These are phyloP conservation scores for Trypethelium eluteriae DNA, from an alignment of 495 filamentous ascomycete genomes.

Conservation along the genomic window DNA sequence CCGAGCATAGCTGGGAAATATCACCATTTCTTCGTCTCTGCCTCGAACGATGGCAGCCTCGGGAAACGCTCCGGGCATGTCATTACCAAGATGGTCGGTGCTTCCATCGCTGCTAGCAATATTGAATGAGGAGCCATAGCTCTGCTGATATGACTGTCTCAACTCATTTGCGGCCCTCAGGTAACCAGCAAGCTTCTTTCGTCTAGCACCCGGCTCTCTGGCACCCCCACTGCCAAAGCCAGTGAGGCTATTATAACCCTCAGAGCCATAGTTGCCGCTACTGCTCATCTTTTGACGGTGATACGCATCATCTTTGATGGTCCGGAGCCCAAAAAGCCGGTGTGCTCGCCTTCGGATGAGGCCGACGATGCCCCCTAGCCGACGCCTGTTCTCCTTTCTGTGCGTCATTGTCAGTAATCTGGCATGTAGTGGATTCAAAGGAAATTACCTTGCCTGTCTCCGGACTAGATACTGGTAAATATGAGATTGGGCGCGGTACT, in stretches of 20 bases:
- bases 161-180: slow-evolving; percentile 85
- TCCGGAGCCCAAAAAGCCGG: slow-evolving; percentile 18
- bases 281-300: slow-evolving; percentile 36
- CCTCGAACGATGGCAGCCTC: slow-evolving; percentile 69
- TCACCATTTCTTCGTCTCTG: slow-evolving; percentile 82
- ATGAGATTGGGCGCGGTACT: slow-evolving; percentile 60
- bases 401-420: slow-evolving; percentile 4
- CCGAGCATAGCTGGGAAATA: slow-evolving; percentile 88
- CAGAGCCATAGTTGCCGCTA: slow-evolving; percentile 11
- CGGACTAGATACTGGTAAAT: slow-evolving; percentile 66
- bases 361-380: slow-evolving; percentile 24
- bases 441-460: slow-evolving; percentile 41
- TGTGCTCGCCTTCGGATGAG: slow-evolving; percentile 24
- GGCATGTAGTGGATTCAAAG: background rate
- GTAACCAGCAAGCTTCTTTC: slow-evolving; percentile 77
- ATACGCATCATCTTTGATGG: slow-evolving; percentile 34
- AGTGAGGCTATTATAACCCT: slow-evolving; percentile 17
- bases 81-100: slow-evolving; percentile 34
- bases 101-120: slow-evolving; percentile 45
- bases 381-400: slow-evolving; percentile 9
- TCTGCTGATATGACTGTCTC: slow-evolving; percentile 64
- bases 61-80: slow-evolving; percentile 61
- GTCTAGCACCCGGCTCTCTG: slow-evolving; percentile 57
- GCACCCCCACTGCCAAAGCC: slow-evolving; percentile 11
- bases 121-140: slow-evolving; percentile 43